Percentiles rank a stretch among this genome's conserved stretches.
Conservation (phyloP, 768 basidiomycete species). For the Trametes sanguinea region DNA sequence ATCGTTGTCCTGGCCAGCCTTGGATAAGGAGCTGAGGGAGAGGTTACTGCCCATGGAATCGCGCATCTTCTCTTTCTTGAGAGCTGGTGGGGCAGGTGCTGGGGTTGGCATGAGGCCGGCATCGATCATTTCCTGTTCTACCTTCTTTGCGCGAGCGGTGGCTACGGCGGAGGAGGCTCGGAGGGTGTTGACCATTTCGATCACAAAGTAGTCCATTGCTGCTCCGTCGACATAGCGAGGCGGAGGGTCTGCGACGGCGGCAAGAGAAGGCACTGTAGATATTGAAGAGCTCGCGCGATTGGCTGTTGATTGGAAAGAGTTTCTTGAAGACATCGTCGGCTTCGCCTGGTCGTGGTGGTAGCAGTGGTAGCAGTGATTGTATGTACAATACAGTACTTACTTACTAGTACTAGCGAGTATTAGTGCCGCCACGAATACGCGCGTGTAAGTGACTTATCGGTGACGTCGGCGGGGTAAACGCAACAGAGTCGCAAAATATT, state of each 20-base stretch:
- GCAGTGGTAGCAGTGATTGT: not conserved
- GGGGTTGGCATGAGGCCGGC: conserved; percentile 69
- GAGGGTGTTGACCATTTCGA: conserved; percentile 75
- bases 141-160: conserved; percentile 59
- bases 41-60: conserved; percentile 39
- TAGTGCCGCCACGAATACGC: too few species aligned
- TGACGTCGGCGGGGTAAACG: too few species aligned
- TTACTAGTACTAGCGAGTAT: too few species aligned
- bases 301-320: conserved; percentile 20
- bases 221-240: conserved; percentile 61
- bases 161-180: conserved; percentile 76
- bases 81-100: conserved; percentile 41
- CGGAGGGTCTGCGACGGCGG: conserved; percentile 67
- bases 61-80: conserved; percentile 41
- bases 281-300: conserved; percentile 20
- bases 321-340: conserved; percentile 15
- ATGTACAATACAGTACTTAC: too few species aligned
- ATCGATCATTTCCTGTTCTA: conserved; percentile 79
- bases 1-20: conserved; percentile 51
- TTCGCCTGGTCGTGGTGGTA: not conserved
- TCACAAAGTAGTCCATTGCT: conserved; percentile 84
- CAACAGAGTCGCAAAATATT: too few species aligned
- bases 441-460: too few species aligned
- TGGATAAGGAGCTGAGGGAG: conserved; percentile 25
- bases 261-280: conserved; percentile 36